Base-by-base conservation (phyloP, 306 rosid species). In the Prunus mira region DNA sequence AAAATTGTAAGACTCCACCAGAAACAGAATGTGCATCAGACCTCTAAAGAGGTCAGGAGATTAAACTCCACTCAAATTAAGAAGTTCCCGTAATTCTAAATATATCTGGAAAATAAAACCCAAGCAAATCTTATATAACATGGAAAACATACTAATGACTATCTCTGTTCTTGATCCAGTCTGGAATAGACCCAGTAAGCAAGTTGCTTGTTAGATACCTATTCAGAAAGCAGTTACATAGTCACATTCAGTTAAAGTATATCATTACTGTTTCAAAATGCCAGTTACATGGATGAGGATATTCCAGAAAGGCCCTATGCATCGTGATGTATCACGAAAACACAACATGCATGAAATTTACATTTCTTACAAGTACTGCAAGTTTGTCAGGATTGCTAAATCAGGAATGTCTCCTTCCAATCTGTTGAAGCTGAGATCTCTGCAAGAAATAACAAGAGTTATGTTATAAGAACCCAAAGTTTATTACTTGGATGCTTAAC, bases 351-450 rank as follows among this genome's bases (percentile, higher is more conserved):
- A 55, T 34, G 52, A 55, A 54, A 17, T 56, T 72, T 28, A 57
- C 54, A 13, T 61, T 62, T 20, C 82, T 71, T 78, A 78, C 82
- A 78, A 20, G 47, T 71, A 14, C 32, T 71, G 65, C 72, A 78
- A 9, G 7, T 12, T 17, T 5, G 6, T 11, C 20, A 71, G 56
- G 6, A 0, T 30, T 6, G 34, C 17, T 47, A 7, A 9, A 12
- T 72, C 10, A 34, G 82, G 82, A 73, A 73, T 30, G 1, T 3
- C 12, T 1, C 82, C 82, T 14, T 65, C 66, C 72, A 79, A 17
- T 46, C 14, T 79, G 69, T 73, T 79, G 57, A 79, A 79, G 69
- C 82, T 79, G 14, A 79, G 82, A 65, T 79, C 82, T 46, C 82
- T 79, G 60, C 45, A 54, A 20, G 19, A 66, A 15, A 38, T 9